Evolutionary conservation across 208 protist species (phyloP).

Genomic region (Angomonas deanei): DNA sequence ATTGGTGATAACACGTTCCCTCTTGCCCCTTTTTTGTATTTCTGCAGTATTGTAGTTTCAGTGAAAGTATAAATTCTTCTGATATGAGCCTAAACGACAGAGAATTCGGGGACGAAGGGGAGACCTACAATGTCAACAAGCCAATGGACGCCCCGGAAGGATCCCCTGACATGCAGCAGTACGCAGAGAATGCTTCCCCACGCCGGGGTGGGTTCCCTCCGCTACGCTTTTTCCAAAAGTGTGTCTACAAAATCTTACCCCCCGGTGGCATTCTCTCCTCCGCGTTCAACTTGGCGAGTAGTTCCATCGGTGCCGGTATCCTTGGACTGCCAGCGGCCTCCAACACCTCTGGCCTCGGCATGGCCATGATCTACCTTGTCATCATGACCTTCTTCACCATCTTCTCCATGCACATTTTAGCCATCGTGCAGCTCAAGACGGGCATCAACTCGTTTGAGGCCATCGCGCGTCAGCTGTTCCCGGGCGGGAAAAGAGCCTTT

Average conservation of each 20-base stretch:
- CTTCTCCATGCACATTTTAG: constrained; percentile 36
- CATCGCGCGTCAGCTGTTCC: constrained; percentile 25
- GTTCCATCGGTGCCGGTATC: constrained; percentile 34
- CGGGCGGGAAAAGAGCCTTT: constrained; percentile 9
- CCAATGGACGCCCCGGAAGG: too few species aligned
- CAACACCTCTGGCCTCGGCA: constrained; percentile 24
- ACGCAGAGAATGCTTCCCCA: background rate
- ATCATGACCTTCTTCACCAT: constrained; percentile 35
- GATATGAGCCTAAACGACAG: too few species aligned
- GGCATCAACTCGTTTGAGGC: constrained; percentile 34
- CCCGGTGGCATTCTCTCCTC: constrained; percentile 24
- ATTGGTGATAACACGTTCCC: too few species aligned
- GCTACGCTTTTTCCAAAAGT: background rate
- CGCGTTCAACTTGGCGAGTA: constrained; percentile 30
- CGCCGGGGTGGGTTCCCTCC: background rate
- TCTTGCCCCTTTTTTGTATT: too few species aligned
- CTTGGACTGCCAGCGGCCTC: constrained; percentile 31
- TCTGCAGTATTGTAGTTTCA: too few species aligned
- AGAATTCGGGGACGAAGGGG: too few species aligned
- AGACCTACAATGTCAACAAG: too few species aligned
- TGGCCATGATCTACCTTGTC: constrained; percentile 23
- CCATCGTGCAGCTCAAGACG: constrained; percentile 23
- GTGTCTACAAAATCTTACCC: constrained; percentile 16
- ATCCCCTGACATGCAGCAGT: background rate
- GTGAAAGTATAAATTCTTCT: too few species aligned